Evolutionary conservation across 2,329 filamentous ascomycete genomes (phyloP).

Genomic region (Penicillium sclerotiorum): DNA sequence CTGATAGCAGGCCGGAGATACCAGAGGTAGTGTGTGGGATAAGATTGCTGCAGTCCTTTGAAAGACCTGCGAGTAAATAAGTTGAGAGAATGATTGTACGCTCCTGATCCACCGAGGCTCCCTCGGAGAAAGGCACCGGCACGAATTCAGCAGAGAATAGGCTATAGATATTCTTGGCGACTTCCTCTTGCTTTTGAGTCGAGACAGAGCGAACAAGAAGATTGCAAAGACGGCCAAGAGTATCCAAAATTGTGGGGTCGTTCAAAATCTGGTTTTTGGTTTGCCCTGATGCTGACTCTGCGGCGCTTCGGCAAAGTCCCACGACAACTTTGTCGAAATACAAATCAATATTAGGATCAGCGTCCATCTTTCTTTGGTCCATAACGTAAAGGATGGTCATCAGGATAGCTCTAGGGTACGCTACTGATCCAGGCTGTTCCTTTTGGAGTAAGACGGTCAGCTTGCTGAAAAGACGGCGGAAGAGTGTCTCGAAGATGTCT

Average conservation of each 20-base stretch:
- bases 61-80: slow-evolving; percentile 58
- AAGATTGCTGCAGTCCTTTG: slow-evolving; percentile 35
- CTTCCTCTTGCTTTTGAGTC: slow-evolving; percentile 53
- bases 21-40: slow-evolving; percentile 36
- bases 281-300: slow-evolving; percentile 37
- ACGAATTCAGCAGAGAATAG: slow-evolving; percentile 50
- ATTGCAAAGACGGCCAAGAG: slow-evolving; percentile 63
- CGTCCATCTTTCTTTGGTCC: slow-evolving; percentile 51
- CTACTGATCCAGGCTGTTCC: slow-evolving; percentile 46
- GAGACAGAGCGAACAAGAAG: slow-evolving; percentile 60
- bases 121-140: slow-evolving; percentile 38
- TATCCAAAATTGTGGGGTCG: slow-evolving; percentile 59
- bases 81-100: slow-evolving; percentile 60
- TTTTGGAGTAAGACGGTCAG: slow-evolving; percentile 59
- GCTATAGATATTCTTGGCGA: slow-evolving; percentile 58
- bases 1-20: slow-evolving; percentile 38
- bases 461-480: slow-evolving; percentile 65
- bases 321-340: slow-evolving; percentile 57
- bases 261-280: slow-evolving; percentile 44
- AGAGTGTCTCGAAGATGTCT: slow-evolving; percentile 65
- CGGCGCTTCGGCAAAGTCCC: slow-evolving; percentile 44
- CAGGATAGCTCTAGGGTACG: slow-evolving; percentile 62
- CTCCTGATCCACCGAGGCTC: slow-evolving; percentile 36
- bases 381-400: slow-evolving; percentile 65
- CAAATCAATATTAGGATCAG: slow-evolving; percentile 46